Evolutionary conservation across 495 filamentous ascomycete species (phyloP), one percentile per base, ranked within the genome.

Genomic region (Aspergillus sclerotioniger): DNA sequence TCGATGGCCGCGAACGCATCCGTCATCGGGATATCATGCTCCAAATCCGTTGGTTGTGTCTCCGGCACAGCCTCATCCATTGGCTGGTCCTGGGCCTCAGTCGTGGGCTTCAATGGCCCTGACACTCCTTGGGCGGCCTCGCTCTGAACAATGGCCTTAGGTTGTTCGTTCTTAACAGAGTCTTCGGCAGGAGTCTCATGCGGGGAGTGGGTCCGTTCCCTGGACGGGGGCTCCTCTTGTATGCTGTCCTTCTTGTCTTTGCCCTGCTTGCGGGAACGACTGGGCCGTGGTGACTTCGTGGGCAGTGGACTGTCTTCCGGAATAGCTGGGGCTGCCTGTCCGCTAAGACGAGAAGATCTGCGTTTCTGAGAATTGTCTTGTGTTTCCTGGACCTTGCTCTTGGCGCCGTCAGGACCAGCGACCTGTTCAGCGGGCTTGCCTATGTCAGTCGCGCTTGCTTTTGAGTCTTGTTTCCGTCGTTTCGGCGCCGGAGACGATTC

Each of bases 311-410:
- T 56, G 37, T 64, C 62, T 29, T 59, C 62, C 2, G 58, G 29
- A 15, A 61, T 44, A 12, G 51, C 50, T 2, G 61, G 59, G 3
- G 54, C 53, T 31, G 63, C 53, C 19, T 63, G 51, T 6, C 64
- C 67, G n/a, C 67, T 67, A 10, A 67, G 55, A 31, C 65, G 65
- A 7, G 61, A 53, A 10, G 68, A 72, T 44, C 70, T 66, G 33
- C 71, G 68, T 8, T 61, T 44, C 43, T 66, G 57, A 31, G 56
- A 61, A 41, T 54, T 33, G 4, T 58, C 55, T 52, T 61, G 62
- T 4, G 39, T 21, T 10, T 35, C 50, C 9, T 46, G 39, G 16
- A 17, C 16, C 19, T 55, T 55, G 6, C 52, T 39, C 20, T 44
- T 51, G 2, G n/a, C 51, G 16, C 50, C 45, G n/a, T 33, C 50